A percentile compares a stretch with the other conserved stretches of the same genome.
phyloP scores from a whole-genome alignment of 192 early-diverging fungal species.

The Entophlyctis luteolus region DNA sequence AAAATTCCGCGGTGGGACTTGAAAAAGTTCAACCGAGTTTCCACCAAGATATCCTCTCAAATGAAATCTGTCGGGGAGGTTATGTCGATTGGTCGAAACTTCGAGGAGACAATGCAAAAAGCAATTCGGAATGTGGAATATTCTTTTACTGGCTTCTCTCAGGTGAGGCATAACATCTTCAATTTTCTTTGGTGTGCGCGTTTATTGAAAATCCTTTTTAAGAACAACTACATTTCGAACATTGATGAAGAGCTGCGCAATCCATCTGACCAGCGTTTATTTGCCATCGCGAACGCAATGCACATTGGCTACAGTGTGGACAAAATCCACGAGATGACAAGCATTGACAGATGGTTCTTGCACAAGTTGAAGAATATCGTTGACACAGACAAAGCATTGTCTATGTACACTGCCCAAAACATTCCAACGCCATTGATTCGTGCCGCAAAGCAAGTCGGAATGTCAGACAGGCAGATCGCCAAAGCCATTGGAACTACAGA shows the following conservation, averaged over 20 bases:
- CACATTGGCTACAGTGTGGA: slow-evolving; percentile 91
- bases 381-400: slow-evolving; percentile 70
- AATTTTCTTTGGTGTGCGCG: neutral
- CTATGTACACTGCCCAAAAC: slow-evolving; percentile 54
- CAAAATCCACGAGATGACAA: slow-evolving; percentile 81
- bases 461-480: slow-evolving; percentile 90
- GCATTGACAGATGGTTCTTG: slow-evolving; percentile 97
- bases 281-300: slow-evolving; percentile 94
- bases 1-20: slow-evolving; percentile 76
- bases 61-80: slow-evolving; percentile 99
- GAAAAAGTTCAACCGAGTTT: slow-evolving; percentile 92
- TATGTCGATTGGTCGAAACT: slow-evolving; percentile 95
- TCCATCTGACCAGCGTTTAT: slow-evolving; percentile 91
- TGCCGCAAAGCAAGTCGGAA: slow-evolving; percentile 89
- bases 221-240: slow-evolving; percentile 65
- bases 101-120: slow-evolving; percentile 97
- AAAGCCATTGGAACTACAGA: slow-evolving; percentile 72
- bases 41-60: slow-evolving; percentile 79
- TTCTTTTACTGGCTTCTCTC: slow-evolving; percentile 76
- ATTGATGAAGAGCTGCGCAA: slow-evolving; percentile 84
- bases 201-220: slow-evolving; percentile 18
- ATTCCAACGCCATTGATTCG: slow-evolving; percentile 58
- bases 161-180: slow-evolving; percentile 32
- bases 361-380: slow-evolving; percentile 88
- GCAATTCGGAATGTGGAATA: slow-evolving; percentile 89